These are phyloP conservation scores for Pachyrhizus erosus DNA, from an alignment of 306 rosid genomes.

Conservation along the genomic window DNA sequence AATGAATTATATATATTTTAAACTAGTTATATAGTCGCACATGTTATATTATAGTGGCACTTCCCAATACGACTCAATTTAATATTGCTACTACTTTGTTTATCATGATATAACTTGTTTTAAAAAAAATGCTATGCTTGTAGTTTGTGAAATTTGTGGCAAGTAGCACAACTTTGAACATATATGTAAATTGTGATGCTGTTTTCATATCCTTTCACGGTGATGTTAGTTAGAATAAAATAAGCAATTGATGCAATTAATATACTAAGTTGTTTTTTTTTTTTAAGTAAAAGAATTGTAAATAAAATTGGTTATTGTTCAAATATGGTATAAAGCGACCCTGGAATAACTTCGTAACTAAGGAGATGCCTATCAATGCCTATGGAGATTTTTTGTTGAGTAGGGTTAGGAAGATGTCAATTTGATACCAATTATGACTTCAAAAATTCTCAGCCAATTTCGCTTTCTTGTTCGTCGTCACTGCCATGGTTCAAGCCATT, in stretches of 20 bases:
- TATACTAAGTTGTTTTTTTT: not conserved
- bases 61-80: no score
- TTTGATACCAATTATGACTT: not conserved
- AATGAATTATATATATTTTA: not conserved
- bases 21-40: no score
- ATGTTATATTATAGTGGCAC: no score
- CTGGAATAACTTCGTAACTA: not conserved
- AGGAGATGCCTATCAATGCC: not conserved
- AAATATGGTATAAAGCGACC: not conserved
- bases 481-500: not conserved
- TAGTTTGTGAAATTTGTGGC: not conserved
- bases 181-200: not conserved
- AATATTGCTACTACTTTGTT: no score
- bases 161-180: not conserved
- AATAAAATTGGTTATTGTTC: not conserved
- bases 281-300: not conserved
- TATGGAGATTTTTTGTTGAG: not conserved
- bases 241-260: not conserved
- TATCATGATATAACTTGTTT: no score
- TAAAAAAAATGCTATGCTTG: not conserved
- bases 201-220: not conserved
- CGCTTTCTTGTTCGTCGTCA: not conserved
- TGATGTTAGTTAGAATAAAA: not conserved
- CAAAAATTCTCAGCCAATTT: not conserved
- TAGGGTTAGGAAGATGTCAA: slow-evolving; percentile 7